These are phyloP conservation scores for Eucalyptus grandis DNA, from an alignment of 345 rosid species.

Conservation along the genomic window DNA sequence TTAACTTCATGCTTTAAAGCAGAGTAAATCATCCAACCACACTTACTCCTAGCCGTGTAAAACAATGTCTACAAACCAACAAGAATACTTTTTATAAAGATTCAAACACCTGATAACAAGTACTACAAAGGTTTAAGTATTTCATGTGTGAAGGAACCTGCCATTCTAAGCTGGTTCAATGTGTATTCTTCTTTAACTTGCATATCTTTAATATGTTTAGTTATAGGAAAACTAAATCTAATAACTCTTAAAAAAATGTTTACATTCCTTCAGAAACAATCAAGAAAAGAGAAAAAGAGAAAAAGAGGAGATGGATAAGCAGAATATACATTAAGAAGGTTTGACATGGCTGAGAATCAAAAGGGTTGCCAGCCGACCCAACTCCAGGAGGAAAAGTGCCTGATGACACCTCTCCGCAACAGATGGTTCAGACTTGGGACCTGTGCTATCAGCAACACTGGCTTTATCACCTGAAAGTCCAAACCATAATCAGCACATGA, in stretches of 20 bases:
- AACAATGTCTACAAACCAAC: not conserved
- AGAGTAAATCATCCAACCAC: not conserved
- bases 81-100: not conserved
- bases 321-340: slow-evolving; percentile 24
- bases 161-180: not conserved
- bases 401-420: slow-evolving; percentile 7
- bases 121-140: not conserved
- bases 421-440: not conserved
- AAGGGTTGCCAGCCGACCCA: slow-evolving; percentile 19
- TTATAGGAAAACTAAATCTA: not conserved
- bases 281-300: not conserved
- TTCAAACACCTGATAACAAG: not conserved
- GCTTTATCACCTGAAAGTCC: slow-evolving; percentile 1
- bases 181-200: not conserved
- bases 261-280: not conserved
- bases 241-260: not conserved
- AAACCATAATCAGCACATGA: not conserved
- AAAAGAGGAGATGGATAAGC: not conserved
- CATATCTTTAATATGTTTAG: not conserved
- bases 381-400: slow-evolving; percentile 12
- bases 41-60: not conserved
- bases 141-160: not conserved
- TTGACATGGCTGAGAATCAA: slow-evolving; percentile 41
- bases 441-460: not conserved
- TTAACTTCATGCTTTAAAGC: not conserved